Evolutionary conservation across 176 grass and related monocot genomes (phyloP).

Genomic region (Aegilops longissima): DNA sequence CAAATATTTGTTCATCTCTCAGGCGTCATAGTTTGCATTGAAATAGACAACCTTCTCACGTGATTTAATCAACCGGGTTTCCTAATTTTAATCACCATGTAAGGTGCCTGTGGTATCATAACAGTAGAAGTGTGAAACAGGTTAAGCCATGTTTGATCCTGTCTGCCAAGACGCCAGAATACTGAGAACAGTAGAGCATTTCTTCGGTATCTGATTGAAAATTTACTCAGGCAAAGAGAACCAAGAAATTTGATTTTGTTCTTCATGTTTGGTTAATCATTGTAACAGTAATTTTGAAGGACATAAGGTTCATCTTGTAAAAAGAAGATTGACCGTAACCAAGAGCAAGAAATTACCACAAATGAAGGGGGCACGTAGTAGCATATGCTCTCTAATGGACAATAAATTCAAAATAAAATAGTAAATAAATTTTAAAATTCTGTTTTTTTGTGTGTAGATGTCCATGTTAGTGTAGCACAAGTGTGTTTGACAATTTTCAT

Average conservation of each 20-base stretch:
- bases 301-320: background rate
- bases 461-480: too few relatives aligned
- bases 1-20: background rate
- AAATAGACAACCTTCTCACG: background rate
- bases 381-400: too few relatives aligned
- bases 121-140: background rate
- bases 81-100: constrained; percentile 1
- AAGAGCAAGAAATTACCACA: background rate
- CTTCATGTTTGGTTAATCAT: background rate
- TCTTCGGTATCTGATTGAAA: constrained; percentile 4
- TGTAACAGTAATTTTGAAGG: background rate
- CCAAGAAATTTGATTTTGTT: background rate
- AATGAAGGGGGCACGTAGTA: background rate
- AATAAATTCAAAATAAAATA: too few relatives aligned
- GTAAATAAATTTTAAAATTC: too few relatives aligned
- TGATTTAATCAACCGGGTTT: background rate
- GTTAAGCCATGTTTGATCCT: background rate
- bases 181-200: background rate
- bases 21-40: background rate
- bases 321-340: background rate
- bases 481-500: too few relatives aligned
- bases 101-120: background rate
- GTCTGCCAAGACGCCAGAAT: background rate
- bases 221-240: background rate
- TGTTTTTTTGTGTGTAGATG: too few relatives aligned